These are phyloP conservation scores for Cystobasidium tubakii DNA, from an alignment of 768 basidiomycete species.

Conservation along the genomic window DNA sequence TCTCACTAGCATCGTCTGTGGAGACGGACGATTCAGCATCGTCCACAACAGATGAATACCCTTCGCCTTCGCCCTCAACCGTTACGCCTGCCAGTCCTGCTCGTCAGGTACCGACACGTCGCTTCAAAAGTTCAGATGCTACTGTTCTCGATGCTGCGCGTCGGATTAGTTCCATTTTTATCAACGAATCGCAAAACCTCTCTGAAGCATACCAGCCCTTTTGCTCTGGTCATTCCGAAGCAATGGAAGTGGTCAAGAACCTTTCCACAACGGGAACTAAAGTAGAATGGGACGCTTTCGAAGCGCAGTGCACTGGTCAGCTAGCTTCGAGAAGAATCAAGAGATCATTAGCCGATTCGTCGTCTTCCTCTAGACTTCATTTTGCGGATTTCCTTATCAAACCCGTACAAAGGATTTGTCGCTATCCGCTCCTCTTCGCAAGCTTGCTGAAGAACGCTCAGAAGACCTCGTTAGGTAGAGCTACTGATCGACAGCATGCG, in stretches of 20 bases:
- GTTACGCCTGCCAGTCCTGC: not conserved
- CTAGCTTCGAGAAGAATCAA: constrained; percentile 28
- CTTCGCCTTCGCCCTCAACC: not conserved
- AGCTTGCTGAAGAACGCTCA: constrained; percentile 54
- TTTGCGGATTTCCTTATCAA: constrained; percentile 85
- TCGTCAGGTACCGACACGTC: constrained; percentile 6
- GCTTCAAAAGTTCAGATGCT: constrained; percentile 15
- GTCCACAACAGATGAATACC: not conserved
- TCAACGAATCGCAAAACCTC: constrained; percentile 8
- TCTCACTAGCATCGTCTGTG: not conserved
- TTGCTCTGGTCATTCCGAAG: constrained; percentile 79
- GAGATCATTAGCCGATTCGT: not conserved
- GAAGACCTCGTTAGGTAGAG: not conserved
- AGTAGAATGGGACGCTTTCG: constrained; percentile 78
- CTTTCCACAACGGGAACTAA: constrained; percentile 55
- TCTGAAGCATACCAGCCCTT: constrained; percentile 78
- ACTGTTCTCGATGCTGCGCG: constrained; percentile 15
- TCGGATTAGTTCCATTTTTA: not conserved
- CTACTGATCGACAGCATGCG: not conserved
- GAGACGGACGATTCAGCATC: not conserved
- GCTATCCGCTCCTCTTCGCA: constrained; percentile 82
- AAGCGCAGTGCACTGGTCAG: constrained; percentile 63
- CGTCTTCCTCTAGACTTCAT: constrained; percentile 44
- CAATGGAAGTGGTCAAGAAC: constrained; percentile 65
- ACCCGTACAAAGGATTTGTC: constrained; percentile 93